Evolutionary conservation across 2,329 filamentous ascomycete species (phyloP), one percentile per base, ranked within the genome.

Genomic region (Lithohypha guttulata): DNA sequence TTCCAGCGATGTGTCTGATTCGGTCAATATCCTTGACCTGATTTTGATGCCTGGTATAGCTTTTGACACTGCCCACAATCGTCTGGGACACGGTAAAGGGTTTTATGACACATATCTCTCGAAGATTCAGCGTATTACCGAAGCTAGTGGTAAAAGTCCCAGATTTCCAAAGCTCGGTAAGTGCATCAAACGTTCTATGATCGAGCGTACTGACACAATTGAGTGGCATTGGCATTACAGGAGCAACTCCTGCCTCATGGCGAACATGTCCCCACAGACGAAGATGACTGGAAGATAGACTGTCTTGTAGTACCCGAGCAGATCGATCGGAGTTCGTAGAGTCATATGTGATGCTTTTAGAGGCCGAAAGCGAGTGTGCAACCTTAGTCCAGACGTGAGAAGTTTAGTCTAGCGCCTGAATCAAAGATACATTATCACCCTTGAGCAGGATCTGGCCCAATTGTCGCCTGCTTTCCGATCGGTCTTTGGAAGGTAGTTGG

Each of bases 41-140:
- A 82, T 98, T 47, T 70, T 98, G 19, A 75, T 96, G 69, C 91
- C 91, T 1, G 91, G 87, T 9, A 83, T 98, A 53, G 89, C 85
- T 2, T 98, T 98, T 60, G 87, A 95, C 58, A 68, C 68, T 2
- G 65, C 64, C 9, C 72, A 91, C 44, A 75, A 80, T 50, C 74
- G 91, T 51, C 71, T 96, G 14, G 91, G 91, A 27, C 91, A 98
- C 60, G 91, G 91, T 41, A 93, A 85, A 60, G 91, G 91, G 21
- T 98, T 93, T 64, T 98, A 98, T 68, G 91, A 98, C 65, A 82
- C 79, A 59, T 98, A 94, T 60, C 64, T 98, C 56, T 52, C 51
- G 52, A 31, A 53, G 45, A 48, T 53, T 45, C 49, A 52, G 45
- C 48, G 50, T 53, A 53, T 49, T 47, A 41, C 34, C 49, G 54